These are phyloP conservation scores for Filosporella fistucella DNA, from an alignment of 495 filamentous ascomycete genomes.

Conservation along the genomic window DNA sequence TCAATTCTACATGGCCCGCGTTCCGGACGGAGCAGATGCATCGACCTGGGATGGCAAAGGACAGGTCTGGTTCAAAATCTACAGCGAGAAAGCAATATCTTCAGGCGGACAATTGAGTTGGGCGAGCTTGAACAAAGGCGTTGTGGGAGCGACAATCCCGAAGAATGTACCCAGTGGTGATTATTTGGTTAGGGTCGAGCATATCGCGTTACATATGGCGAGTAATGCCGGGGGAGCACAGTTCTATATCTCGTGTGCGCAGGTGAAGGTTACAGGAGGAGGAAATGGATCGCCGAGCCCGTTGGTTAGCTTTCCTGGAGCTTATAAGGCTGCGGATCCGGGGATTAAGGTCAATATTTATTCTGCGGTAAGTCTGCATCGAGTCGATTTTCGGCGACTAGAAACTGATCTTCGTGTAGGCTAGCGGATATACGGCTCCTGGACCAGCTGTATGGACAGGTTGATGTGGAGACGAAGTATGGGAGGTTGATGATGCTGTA, in stretches of 20 bases:
- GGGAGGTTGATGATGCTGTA: neutral
- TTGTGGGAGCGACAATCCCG: conserved; percentile 36
- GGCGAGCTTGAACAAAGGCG: neutral
- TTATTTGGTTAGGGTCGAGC: conserved; percentile 55
- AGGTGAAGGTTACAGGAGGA: conserved; percentile 51
- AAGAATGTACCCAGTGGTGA: conserved; percentile 41
- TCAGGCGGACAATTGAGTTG: conserved; percentile 12
- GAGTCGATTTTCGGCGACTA: neutral
- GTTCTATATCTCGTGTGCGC: conserved; percentile 54
- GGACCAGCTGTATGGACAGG: conserved; percentile 1
- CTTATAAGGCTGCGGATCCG: conserved; percentile 48
- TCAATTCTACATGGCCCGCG: conserved; percentile 51
- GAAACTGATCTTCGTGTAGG: neutral
- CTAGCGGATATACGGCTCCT: neutral
- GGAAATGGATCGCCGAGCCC: conserved; percentile 41
- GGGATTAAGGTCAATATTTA: conserved; percentile 36
- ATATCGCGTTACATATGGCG: conserved; percentile 53
- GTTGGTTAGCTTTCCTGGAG: conserved; percentile 46
- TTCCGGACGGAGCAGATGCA: conserved; percentile 36
- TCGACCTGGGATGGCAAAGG: conserved; percentile 44
- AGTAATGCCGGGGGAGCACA: conserved; percentile 37
- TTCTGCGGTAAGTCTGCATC: neutral
- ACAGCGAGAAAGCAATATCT: conserved; percentile 32
- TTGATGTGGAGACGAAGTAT: neutral
- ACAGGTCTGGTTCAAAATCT: conserved; percentile 53